Conservation (phyloP, 495 filamentous ascomycete species). For the Tuber magnatum region DNA sequence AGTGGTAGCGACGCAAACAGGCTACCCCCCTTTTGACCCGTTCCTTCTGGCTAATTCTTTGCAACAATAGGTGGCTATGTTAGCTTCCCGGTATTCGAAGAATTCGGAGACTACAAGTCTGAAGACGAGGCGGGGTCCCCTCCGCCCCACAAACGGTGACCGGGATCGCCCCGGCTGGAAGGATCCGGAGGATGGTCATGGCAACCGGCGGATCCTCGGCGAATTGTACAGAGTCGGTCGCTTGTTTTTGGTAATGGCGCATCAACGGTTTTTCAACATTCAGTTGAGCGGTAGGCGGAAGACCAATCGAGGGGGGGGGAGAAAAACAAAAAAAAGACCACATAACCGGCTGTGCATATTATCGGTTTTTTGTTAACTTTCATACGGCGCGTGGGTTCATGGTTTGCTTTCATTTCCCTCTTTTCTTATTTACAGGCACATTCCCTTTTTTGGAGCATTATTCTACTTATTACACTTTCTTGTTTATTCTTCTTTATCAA, state of each 20-base stretch:
- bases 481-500: constrained; percentile 20
- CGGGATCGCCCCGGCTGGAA: constrained; percentile 25
- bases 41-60: constrained; percentile 20
- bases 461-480: constrained; percentile 29
- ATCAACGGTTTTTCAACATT: constrained; percentile 20
- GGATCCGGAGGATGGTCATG: constrained; percentile 16
- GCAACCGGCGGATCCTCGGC: constrained; percentile 30
- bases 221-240: constrained; percentile 23
- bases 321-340: constrained; percentile 19
- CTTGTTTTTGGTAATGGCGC: constrained; percentile 15
- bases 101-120: constrained; percentile 35
- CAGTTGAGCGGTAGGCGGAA: constrained; percentile 9
- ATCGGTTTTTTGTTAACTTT: constrained; percentile 9
- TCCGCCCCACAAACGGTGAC: constrained; percentile 31
- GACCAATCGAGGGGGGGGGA: constrained; percentile 14
- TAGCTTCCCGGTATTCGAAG: constrained; percentile 49
- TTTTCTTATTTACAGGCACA: not conserved
- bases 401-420: not conserved
- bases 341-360: constrained; percentile 33
- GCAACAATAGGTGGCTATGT: constrained; percentile 45
- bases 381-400: not conserved
- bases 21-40: not conserved
- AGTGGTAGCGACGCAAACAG: not conserved
- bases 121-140: constrained; percentile 38
- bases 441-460: constrained; percentile 17